phyloP scores from a whole-genome alignment of 345 rosid species.

The Geranium rotundifolium region DNA sequence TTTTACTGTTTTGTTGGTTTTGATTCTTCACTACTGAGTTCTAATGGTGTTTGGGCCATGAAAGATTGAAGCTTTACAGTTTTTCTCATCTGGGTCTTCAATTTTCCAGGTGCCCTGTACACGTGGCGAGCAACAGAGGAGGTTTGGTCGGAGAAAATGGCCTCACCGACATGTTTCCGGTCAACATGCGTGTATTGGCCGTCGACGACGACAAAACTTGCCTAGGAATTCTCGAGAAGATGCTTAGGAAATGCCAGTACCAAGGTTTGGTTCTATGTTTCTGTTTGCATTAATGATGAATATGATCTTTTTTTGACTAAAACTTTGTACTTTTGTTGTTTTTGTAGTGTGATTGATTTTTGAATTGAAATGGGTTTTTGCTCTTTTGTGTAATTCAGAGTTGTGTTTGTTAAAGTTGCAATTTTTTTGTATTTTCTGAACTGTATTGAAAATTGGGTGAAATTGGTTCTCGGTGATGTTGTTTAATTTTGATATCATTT shows the following conservation, averaged over 20 bases:
- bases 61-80: constrained; percentile 8
- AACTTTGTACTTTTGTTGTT: background rate
- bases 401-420: background rate
- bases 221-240: constrained; percentile 39
- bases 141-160: constrained; percentile 18
- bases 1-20: background rate
- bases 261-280: constrained; percentile 28
- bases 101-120: constrained; percentile 19
- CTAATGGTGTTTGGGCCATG: background rate
- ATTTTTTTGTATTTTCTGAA: background rate
- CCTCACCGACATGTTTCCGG: constrained; percentile 28
- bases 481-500: background rate
- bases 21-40: background rate
- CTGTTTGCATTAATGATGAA: background rate
- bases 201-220: constrained; percentile 66
- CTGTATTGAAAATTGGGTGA: background rate
- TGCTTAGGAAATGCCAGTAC: constrained; percentile 53
- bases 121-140: constrained; percentile 22
- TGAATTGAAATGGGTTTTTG: too few species aligned
- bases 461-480: background rate
- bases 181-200: constrained; percentile 54
- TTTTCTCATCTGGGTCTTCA: constrained; percentile 11
- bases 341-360: background rate
- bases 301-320: background rate
- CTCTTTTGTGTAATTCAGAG: background rate